These are phyloP conservation scores for Colletotrichum sp. DNA, from an alignment of 2,329 filamentous ascomycete species.

Conservation along the genomic window DNA sequence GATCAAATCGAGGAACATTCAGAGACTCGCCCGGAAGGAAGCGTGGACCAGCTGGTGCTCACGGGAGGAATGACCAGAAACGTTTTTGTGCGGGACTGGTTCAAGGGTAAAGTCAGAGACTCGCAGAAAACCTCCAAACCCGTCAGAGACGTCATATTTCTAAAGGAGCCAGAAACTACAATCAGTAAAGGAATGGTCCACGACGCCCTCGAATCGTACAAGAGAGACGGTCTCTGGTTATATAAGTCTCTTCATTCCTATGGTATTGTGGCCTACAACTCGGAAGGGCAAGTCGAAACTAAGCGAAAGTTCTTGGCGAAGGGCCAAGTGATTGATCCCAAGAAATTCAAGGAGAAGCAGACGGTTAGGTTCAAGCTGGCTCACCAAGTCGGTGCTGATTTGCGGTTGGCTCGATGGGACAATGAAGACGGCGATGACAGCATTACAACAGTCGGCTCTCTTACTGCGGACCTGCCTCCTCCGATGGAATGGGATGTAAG, in stretches of 20 bases:
- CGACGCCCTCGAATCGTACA: neutral
- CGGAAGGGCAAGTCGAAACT: too few relatives aligned
- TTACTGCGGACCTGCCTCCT: fast-evolving
- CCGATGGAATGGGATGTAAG: too few relatives aligned
- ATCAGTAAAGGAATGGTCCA: neutral
- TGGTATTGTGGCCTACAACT: too few relatives aligned
- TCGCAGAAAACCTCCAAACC: too few relatives aligned
- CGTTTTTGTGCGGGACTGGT: fast-evolving
- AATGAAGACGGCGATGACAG: too few relatives aligned
- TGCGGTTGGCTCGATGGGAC: too few relatives aligned
- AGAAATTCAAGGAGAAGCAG: neutral
- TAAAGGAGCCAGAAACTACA: fast-evolving
- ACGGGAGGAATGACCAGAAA: neutral
- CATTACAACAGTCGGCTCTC: neutral
- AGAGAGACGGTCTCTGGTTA: fast-evolving
- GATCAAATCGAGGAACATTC: fast-evolving
- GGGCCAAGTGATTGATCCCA: too few relatives aligned
- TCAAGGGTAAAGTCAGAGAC: too few relatives aligned
- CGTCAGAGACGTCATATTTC: fast-evolving
- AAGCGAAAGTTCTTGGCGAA: too few relatives aligned
- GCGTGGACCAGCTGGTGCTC: too few relatives aligned
- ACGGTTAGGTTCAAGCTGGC: neutral
- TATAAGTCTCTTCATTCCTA: neutral
- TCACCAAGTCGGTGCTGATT: too few relatives aligned
- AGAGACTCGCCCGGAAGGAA: fast-evolving